phyloP scores from a whole-genome alignment of 768 basidiomycete species.

The Pilatotrama ljubarskyi region DNA sequence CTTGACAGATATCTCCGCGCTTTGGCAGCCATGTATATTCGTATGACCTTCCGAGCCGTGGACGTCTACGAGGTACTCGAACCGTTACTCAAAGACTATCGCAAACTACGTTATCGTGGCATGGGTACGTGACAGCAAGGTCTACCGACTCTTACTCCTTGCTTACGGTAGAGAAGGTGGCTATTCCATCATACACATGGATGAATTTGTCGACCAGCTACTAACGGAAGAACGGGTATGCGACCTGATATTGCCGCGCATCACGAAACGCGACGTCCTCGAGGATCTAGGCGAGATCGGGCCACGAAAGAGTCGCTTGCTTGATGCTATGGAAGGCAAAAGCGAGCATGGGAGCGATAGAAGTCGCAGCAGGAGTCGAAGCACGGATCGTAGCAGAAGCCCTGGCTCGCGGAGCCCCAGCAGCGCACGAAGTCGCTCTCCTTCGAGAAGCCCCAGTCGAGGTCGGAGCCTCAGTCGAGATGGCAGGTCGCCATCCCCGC shows the following conservation, averaged over 20 bases:
- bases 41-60: constrained; percentile 87
- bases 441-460: constrained; percentile 12
- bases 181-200: constrained; percentile 83
- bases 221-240: constrained; percentile 90
- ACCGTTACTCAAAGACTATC: constrained; percentile 90
- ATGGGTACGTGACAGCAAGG: constrained; percentile 58
- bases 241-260: constrained; percentile 91
- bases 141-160: constrained; percentile 3
- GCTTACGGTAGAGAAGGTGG: constrained; percentile 56
- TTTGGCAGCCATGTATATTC: constrained; percentile 89
- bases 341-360: constrained; percentile 50
- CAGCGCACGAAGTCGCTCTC: constrained; percentile 1
- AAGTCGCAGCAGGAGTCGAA: constrained; percentile 39
- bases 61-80: constrained; percentile 95
- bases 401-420: background rate
- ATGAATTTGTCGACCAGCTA: constrained; percentile 86
- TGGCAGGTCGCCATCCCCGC: constrained; percentile 40
- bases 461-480: constrained; percentile 5
- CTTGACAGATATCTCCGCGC: constrained; percentile 93
- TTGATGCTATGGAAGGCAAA: constrained; percentile 83
- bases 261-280: constrained; percentile 80
- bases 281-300: constrained; percentile 93
- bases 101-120: constrained; percentile 80
- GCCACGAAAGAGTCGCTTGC: constrained; percentile 80
- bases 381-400: constrained; percentile 30